phyloP scores from a whole-genome alignment of 805 yeast species.

The Lipomyces spencermartinsiae region DNA sequence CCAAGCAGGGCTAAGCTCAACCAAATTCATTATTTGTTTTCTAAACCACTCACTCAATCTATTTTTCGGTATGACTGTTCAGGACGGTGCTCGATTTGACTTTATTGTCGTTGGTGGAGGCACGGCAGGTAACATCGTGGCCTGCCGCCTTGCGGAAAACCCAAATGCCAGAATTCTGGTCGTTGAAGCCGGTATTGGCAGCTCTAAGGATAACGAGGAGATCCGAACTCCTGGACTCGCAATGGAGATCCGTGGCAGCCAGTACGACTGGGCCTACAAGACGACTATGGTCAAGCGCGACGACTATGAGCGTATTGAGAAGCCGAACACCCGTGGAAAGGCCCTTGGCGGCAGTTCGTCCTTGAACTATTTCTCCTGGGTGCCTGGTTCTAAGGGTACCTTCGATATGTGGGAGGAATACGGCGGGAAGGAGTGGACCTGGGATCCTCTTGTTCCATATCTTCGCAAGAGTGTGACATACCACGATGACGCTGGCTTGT shows the following conservation, averaged over 20 bases:
- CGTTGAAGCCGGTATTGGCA: slow-evolving; percentile 46
- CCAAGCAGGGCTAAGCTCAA: neutral
- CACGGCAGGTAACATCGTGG: slow-evolving; percentile 47
- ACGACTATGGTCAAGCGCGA: slow-evolving; percentile 45
- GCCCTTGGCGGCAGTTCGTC: slow-evolving; percentile 48
- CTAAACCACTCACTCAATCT: neutral
- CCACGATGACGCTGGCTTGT: slow-evolving; percentile 41
- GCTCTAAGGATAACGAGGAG: slow-evolving; percentile 40
- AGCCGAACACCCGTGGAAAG: slow-evolving; percentile 47
- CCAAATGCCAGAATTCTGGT: slow-evolving; percentile 43
- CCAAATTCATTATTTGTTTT: slow-evolving; percentile 49
- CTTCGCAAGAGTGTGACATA: slow-evolving; percentile 43
- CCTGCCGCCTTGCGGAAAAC: slow-evolving; percentile 46
- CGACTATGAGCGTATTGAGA: slow-evolving; percentile 44
- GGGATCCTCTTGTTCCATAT: slow-evolving; percentile 44
- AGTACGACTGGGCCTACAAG: slow-evolving; percentile 47
- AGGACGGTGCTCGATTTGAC: slow-evolving; percentile 45
- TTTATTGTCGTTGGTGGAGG: slow-evolving; percentile 45
- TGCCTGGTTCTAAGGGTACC: slow-evolving; percentile 44
- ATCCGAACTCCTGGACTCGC: slow-evolving; percentile 43
- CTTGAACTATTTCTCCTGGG: slow-evolving; percentile 43
- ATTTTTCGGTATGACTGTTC: neutral
- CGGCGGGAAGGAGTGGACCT: slow-evolving; percentile 46
- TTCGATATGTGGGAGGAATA: slow-evolving; percentile 44
- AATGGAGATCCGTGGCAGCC: slow-evolving; percentile 43